Conservation (phyloP, 371 early-diverging fungal genomes). For the Thermomucor indicae-seudaticae region DNA sequence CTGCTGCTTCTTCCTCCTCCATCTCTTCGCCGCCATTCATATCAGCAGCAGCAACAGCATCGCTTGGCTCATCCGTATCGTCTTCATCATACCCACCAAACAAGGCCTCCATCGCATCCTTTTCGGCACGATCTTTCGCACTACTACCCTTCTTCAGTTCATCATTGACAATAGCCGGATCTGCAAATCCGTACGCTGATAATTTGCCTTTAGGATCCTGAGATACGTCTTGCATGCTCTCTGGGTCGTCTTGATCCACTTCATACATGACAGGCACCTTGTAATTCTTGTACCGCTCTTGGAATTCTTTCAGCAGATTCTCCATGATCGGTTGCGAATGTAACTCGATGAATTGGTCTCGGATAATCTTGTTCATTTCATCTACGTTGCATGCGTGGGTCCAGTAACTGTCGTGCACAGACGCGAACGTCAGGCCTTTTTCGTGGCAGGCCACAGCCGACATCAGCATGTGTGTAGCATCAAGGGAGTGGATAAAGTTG, state of each 20-base stretch:
- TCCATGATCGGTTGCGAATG: slow-evolving; percentile 86
- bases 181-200: slow-evolving; percentile 11
- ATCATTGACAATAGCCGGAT: neutral
- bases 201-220: neutral
- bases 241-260: slow-evolving; percentile 8
- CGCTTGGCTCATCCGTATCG: neutral
- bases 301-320: slow-evolving; percentile 79
- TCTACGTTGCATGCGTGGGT: slow-evolving; percentile 94
- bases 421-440: slow-evolving; percentile 81
- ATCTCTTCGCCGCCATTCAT: slow-evolving; percentile 14
- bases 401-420: slow-evolving; percentile 99
- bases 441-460: slow-evolving; percentile 86
- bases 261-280: slow-evolving; percentile 52
- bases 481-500: slow-evolving; percentile 97
- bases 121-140: slow-evolving; percentile 22
- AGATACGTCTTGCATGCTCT: too few relatives aligned
- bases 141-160: slow-evolving; percentile 13
- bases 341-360: slow-evolving; percentile 87
- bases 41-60: too few relatives aligned
- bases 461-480: slow-evolving; percentile 97
- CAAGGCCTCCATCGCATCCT: slow-evolving; percentile 23
- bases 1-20: slow-evolving; percentile 13
- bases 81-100: slow-evolving; percentile 25
- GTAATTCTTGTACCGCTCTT: slow-evolving; percentile 74
- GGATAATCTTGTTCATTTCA: slow-evolving; percentile 78